phyloP scores from a whole-genome alignment of 192 early-diverging fungal genomes.

The Coemansia sp. region DNA sequence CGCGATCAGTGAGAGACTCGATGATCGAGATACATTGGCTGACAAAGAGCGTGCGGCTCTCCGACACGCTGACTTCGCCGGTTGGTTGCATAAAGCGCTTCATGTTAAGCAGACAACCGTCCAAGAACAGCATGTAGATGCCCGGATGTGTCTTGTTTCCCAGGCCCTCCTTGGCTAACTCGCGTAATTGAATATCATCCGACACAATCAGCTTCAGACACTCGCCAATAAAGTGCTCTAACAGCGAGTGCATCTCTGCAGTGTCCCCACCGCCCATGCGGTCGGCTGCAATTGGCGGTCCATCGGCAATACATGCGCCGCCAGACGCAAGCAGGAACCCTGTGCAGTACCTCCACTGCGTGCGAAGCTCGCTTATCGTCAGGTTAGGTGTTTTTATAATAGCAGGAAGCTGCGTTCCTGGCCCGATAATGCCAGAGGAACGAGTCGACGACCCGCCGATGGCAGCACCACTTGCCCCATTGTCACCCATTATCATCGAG shows the following conservation, averaged over 20 bases:
- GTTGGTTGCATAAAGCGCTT: slow-evolving; percentile 52
- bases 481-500: not conserved
- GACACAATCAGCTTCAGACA: slow-evolving; percentile 53
- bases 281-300: slow-evolving; percentile 19
- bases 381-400: slow-evolving; percentile 25
- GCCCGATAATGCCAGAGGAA: slow-evolving; percentile 26
- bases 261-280: slow-evolving; percentile 48
- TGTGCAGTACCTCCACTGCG: slow-evolving; percentile 56
- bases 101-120: slow-evolving; percentile 49
- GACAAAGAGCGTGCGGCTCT: slow-evolving; percentile 56
- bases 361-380: slow-evolving; percentile 47
- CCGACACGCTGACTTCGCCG: slow-evolving; percentile 54
- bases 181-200: slow-evolving; percentile 55
- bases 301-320: slow-evolving; percentile 47
- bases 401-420: slow-evolving; percentile 48
- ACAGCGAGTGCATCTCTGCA: slow-evolving; percentile 50
- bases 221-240: slow-evolving; percentile 57
- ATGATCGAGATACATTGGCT: slow-evolving; percentile 56
- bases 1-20: slow-evolving; percentile 50
- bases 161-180: slow-evolving; percentile 53
- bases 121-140: slow-evolving; percentile 55
- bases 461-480: not conserved
- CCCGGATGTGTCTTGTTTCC: slow-evolving; percentile 56
- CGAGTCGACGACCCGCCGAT: slow-evolving; percentile 1
- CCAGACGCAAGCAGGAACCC: slow-evolving; percentile 54